Evolutionary conservation across 2,329 filamentous ascomycete genomes (phyloP), one percentile per base, ranked within the genome.

Genomic region (Xylaria sp.): DNA sequence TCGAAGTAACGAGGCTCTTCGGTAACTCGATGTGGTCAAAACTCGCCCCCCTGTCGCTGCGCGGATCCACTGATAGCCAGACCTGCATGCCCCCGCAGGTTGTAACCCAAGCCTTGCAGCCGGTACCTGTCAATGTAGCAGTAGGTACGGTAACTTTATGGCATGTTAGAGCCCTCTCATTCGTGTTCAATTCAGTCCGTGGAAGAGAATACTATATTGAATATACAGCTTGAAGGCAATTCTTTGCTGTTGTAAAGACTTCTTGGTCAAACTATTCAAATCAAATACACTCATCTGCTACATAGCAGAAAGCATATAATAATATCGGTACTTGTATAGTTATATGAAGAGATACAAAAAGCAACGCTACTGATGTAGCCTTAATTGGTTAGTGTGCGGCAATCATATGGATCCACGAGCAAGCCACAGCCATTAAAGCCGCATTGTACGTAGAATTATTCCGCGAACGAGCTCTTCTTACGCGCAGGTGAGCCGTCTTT

Each of bases 1-100:
- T 27, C n/a, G 4, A 51, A 59, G 21, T 50, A 8, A 14, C 9
- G 58, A 51, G 47, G 30, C 45, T 39, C 45, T 36, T 61, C 36
- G 21, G 19, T 45, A 51, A 30, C 34, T 36, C 58, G 21, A 39
- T 61, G 30, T 30, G 30, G 51, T 32, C 47, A 12, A 60, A 60
- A 19, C 24, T 34, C 19, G n/a, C 30, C 42, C 30, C 42, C 57
- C 36, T 30, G 12, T 4, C 17, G 47, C 47, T 48, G 21, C 47
- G n/a, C 17, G 47, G n/a, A 48, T 48, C 56, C 56, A 48, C 56
- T 32, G 42, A 21, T 58, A 42, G 24, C 56, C 45, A 36, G 39
- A 42, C 39, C 39, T 48, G 57, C 57, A 60, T 50, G n/a, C 45
- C 51, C 58, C 45, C 47, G 24, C 42, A 12, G 30, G 11, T 36